phyloP scores from a whole-genome alignment of 495 filamentous ascomycete genomes.

The Gamarada debralockiae region DNA sequence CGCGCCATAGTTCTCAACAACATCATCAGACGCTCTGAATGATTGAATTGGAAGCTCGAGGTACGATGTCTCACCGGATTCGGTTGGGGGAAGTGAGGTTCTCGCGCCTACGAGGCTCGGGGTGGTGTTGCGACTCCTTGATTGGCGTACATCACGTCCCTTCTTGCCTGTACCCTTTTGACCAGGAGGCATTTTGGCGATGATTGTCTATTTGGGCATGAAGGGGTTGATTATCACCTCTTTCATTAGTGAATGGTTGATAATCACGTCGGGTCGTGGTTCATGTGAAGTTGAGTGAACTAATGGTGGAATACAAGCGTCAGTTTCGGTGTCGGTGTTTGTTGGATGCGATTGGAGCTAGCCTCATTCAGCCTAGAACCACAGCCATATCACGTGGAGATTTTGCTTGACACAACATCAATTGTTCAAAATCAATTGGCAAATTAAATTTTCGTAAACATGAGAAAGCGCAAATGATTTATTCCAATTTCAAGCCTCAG shows the following conservation, averaged over 20 bases:
- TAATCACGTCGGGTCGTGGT: too few relatives aligned
- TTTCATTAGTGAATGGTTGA: too few relatives aligned
- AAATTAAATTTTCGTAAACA: too few relatives aligned
- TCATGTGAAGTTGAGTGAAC: not conserved
- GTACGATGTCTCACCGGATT: conserved; percentile 59
- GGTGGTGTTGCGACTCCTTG: conserved; percentile 83
- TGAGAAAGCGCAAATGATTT: too few relatives aligned
- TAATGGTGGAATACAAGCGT: not conserved
- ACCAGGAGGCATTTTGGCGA: conserved; percentile 44
- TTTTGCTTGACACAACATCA: too few relatives aligned
- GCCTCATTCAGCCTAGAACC: too few relatives aligned
- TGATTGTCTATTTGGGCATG: not conserved
- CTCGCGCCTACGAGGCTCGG: conserved; percentile 59
- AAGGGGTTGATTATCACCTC: not conserved
- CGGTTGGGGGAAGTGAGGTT: conserved; percentile 42
- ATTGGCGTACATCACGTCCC: conserved; percentile 61
- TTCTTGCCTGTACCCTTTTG: conserved; percentile 79
- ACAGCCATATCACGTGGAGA: too few relatives aligned
- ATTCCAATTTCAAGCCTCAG: too few relatives aligned
- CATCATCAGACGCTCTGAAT: conserved; percentile 57
- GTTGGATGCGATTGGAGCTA: too few relatives aligned
- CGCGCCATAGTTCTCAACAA: conserved; percentile 62
- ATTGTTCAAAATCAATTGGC: too few relatives aligned
- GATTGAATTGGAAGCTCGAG: conserved; percentile 54
- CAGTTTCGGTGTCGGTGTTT: too few relatives aligned